These are phyloP conservation scores for Zelonia costaricensis DNA, from an alignment of 208 protist genomes.

Conservation along the genomic window DNA sequence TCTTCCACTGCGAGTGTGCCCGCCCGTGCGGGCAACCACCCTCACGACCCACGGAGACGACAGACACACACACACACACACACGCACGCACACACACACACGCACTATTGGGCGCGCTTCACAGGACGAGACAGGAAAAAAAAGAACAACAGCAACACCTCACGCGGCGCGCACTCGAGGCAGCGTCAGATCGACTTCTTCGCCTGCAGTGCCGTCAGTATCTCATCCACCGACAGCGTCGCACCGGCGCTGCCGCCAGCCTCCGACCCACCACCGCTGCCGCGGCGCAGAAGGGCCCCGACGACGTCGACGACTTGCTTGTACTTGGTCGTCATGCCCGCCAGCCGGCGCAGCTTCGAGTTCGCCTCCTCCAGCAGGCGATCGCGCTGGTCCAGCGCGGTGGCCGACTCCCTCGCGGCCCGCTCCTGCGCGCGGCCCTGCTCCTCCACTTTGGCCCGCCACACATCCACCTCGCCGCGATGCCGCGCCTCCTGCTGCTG, in stretches of 20 bases:
- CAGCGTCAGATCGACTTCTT: constrained; percentile 14
- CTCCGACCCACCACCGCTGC: neutral
- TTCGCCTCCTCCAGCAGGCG: constrained; percentile 49
- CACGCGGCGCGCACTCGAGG: neutral
- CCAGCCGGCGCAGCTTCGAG: constrained; percentile 50
- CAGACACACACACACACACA: neutral
- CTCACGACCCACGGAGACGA: too few species aligned
- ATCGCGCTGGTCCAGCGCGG: constrained; percentile 37
- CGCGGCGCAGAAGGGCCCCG: constrained; percentile 11
- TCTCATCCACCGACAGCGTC: constrained; percentile 49
- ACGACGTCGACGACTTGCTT: constrained; percentile 36
- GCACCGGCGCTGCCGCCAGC: neutral
- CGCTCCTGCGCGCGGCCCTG: constrained; percentile 48
- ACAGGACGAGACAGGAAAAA: neutral
- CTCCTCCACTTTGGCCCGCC: constrained; percentile 52
- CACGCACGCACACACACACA: neutral
- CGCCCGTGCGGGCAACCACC: too few species aligned
- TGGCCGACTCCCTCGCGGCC: constrained; percentile 26
- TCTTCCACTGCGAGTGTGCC: too few species aligned
- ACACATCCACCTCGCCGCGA: constrained; percentile 39
- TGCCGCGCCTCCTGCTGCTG: constrained; percentile 44
- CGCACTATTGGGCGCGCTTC: too few species aligned
- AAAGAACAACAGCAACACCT: neutral
- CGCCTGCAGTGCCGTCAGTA: constrained; percentile 28
- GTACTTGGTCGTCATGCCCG: constrained; percentile 49